Percentiles rank a stretch among this genome's conserved stretches.
These are phyloP conservation scores for Aureobasidium sp. DNA, from an alignment of 2,329 filamentous ascomycete genomes.

Conservation along the genomic window DNA sequence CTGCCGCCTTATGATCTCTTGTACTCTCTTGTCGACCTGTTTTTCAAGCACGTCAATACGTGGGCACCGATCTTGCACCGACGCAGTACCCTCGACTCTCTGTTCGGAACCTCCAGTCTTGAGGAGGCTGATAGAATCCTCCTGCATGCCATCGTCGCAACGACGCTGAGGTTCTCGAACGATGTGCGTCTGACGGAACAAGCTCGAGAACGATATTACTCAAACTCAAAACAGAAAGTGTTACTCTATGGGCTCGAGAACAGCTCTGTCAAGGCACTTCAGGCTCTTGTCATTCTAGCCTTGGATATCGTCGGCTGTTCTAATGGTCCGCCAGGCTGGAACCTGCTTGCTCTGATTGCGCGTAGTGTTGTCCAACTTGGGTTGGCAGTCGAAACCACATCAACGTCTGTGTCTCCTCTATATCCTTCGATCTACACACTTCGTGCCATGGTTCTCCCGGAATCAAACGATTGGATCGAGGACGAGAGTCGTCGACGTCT, in stretches of 20 bases:
- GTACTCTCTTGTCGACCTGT: conserved; percentile 54
- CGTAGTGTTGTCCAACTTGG: conserved; percentile 84
- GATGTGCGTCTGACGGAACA: conserved; percentile 69
- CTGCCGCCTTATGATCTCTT: conserved; percentile 55
- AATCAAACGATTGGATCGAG: conserved; percentile 78
- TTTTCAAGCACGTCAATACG: conserved; percentile 58
- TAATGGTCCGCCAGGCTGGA: conserved; percentile 89
- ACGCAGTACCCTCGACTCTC: conserved; percentile 68
- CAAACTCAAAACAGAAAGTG: conserved; percentile 76
- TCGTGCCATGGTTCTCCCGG: conserved; percentile 74
- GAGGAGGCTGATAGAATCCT: conserved; percentile 78
- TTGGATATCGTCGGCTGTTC: conserved; percentile 78
- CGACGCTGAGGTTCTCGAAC: conserved; percentile 74
- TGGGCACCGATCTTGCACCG: conserved; percentile 86
- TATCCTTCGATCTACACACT: conserved; percentile 86
- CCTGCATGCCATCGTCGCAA: conserved; percentile 82
- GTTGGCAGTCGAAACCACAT: conserved; percentile 74
- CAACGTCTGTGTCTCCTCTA: conserved; percentile 67
- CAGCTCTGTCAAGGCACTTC: conserved; percentile 78
- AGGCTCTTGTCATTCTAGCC: conserved; percentile 80
- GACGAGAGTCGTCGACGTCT: conserved; percentile 77
- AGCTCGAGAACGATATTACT: conserved; percentile 67
- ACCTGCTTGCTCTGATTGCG: conserved; percentile 80
- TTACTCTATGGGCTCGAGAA: conserved; percentile 83
- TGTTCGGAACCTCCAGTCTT: conserved; percentile 70